These are phyloP conservation scores for Penicillium aurantiogriseum DNA, from an alignment of 2,329 filamentous ascomycete genomes.

Conservation along the genomic window DNA sequence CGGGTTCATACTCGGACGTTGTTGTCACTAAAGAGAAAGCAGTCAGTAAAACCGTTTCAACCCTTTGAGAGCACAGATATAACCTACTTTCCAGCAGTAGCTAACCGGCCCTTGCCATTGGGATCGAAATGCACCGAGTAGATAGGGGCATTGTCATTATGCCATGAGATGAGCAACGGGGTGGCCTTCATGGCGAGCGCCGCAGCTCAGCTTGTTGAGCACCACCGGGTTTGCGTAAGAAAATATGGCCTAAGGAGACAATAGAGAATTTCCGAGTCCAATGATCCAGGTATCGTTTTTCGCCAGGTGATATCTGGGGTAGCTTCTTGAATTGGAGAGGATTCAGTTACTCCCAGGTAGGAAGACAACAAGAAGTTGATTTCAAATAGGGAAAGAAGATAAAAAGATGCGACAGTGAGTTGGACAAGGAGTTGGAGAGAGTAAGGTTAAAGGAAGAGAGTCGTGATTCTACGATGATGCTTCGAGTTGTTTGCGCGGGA, in stretches of 20 bases:
- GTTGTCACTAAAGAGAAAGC: slow-evolving; percentile 61
- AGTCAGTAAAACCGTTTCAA: slow-evolving; percentile 14
- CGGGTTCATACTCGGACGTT: slow-evolving; percentile 74
- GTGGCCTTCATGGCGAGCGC: slow-evolving; percentile 78
- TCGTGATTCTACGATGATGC: slow-evolving; percentile 27
- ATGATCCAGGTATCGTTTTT: slow-evolving; percentile 7
- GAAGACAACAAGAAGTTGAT: background rate
- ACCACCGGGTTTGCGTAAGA: slow-evolving; percentile 2
- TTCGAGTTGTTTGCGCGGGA: slow-evolving; percentile 28
- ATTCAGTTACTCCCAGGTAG: background rate
- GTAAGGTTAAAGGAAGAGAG: slow-evolving; percentile 5
- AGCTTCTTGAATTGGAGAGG: slow-evolving; percentile 2
- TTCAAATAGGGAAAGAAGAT: background rate
- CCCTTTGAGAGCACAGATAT: background rate
- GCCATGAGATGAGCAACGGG: slow-evolving; percentile 97
- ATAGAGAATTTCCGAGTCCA: slow-evolving; percentile 7
- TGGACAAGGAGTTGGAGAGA: background rate
- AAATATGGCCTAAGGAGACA: background rate
- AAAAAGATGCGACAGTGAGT: background rate
- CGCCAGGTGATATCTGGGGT: slow-evolving; percentile 7
- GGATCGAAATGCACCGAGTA: slow-evolving; percentile 98
- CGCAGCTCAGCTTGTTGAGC: slow-evolving; percentile 27
- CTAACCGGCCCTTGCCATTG: slow-evolving; percentile 83
- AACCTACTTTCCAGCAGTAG: slow-evolving; percentile 76
- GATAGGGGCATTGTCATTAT: slow-evolving; percentile 93